These are phyloP conservation scores for Diaporthe citri DNA, from an alignment of 2,329 filamentous ascomycete species.

Conservation along the genomic window DNA sequence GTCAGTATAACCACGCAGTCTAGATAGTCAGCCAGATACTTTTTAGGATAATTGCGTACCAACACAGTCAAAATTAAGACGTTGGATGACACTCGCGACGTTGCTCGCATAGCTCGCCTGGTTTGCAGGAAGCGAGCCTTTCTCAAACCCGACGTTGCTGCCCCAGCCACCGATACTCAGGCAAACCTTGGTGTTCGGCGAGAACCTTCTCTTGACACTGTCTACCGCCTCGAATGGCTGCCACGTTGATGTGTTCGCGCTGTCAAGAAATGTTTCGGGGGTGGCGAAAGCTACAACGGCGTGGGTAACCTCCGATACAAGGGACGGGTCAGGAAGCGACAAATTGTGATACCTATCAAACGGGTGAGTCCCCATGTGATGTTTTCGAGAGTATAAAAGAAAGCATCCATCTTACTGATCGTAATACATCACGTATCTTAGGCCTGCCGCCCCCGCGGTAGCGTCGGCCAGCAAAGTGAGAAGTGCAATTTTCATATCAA, in stretches of 20 bases:
- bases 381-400: accelerated
- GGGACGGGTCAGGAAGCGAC: not conserved
- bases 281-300: slow-evolving; percentile 9
- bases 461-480: not conserved
- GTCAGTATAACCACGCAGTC: slow-evolving; percentile 50
- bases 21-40: not conserved
- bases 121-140: slow-evolving; percentile 67
- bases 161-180: slow-evolving; percentile 77
- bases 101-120: slow-evolving; percentile 69
- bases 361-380: not conserved
- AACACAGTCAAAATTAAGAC: slow-evolving; percentile 68
- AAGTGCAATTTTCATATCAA: not conserved
- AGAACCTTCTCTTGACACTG: not conserved
- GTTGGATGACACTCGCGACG: slow-evolving; percentile 71
- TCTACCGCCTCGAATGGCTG: not conserved
- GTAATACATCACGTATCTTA: slow-evolving; percentile 23
- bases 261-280: slow-evolving; percentile 6
- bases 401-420: not conserved
- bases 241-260: not conserved
- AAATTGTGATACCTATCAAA: not conserved
- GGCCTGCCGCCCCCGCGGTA: not conserved
- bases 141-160: slow-evolving; percentile 70
- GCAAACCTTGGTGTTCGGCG: not conserved
- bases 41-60: not conserved
- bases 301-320: slow-evolving; percentile 1